Base-by-base conservation (phyloP, 495 filamentous ascomycete species). In the Neurospora sp. region DNA sequence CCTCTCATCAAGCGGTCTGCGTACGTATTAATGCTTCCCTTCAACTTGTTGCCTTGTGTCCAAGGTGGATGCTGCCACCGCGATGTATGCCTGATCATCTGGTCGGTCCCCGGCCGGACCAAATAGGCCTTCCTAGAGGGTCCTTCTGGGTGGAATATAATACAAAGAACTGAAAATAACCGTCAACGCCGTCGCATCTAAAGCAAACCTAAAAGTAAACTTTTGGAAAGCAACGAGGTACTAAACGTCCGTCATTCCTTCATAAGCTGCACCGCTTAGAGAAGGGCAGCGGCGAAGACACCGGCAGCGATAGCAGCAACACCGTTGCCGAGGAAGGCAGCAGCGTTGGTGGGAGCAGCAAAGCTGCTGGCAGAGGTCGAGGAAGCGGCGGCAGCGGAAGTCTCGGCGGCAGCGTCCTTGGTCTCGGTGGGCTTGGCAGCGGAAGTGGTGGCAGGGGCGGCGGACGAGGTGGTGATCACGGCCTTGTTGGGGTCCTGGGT, bases 241-340 rank as follows among this genome's bases (percentile, higher is more conserved):
- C 12, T 16, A 35, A 66, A 66, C 54, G 54, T 66, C 54, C 54
- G 54, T 66, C 37, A 44, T 12, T 69, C 69, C 71, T 46, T 44
- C 14, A 31, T 42, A 6, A 23, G 38, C 44, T 20, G 31, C 18
- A 23, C 69, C 35, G 66, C 62, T 76, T 74, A 81, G 72, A 82
- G 77, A 71, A 82, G 75, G 31, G 76, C 78, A 69, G 77, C 79
- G 54, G 81, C 81, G 42, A 82, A 75, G 23, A 82, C 77, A 44
- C 81, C 81, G 16, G 77, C 80, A 42, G 80, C 81, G 37, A 80
- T 72, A 16, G 75, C 77, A 37, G 78, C 81, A 37, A 75, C 66
- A 39, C 77, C 78, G 59, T 81, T 81, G 72, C 80, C 81, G 69
- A 80, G 39, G 69, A 66, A 69, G 62, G 73, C 72, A 16, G 75